These are phyloP conservation scores for Neonectria sp. DNA, from an alignment of 2,329 filamentous ascomycete species.

Conservation along the genomic window DNA sequence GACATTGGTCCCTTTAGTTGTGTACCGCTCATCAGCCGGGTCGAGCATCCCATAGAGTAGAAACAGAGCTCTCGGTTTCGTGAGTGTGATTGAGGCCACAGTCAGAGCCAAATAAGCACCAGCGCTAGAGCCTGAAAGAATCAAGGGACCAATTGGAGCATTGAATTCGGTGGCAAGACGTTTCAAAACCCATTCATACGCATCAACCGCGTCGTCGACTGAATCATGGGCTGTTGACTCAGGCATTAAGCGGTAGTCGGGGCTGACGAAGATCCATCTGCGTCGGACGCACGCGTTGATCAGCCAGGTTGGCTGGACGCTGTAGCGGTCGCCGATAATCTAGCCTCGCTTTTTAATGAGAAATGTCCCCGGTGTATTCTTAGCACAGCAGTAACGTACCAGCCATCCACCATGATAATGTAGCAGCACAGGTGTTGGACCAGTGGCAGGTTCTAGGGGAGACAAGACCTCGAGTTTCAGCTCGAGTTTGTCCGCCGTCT, in stretches of 20 bases:
- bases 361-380: neutral
- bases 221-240: conserved; percentile 39
- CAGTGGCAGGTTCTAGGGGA: neutral
- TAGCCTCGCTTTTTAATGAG: conserved; percentile 6
- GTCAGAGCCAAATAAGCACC: conserved; percentile 38
- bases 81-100: neutral
- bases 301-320: conserved; percentile 39
- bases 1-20: conserved; percentile 32
- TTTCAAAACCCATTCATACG: conserved; percentile 38
- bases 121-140: conserved; percentile 39
- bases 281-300: conserved; percentile 35
- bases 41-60: conserved; percentile 41
- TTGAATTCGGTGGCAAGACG: conserved; percentile 20
- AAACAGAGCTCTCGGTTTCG: conserved; percentile 32
- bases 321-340: conserved; percentile 43
- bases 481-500: neutral
- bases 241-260: conserved; percentile 42
- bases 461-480: neutral
- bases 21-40: conserved; percentile 29
- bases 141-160: conserved; percentile 22
- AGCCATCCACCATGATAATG: conserved; percentile 44
- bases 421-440: conserved; percentile 28
- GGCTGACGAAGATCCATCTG: conserved; percentile 43
- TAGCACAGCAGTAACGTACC: conserved; percentile 5
- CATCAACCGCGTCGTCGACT: conserved; percentile 35